Evolutionary conservation across 352 stramenopile genomes (phyloP).

Genomic region (Phytopythium delawarense): DNA sequence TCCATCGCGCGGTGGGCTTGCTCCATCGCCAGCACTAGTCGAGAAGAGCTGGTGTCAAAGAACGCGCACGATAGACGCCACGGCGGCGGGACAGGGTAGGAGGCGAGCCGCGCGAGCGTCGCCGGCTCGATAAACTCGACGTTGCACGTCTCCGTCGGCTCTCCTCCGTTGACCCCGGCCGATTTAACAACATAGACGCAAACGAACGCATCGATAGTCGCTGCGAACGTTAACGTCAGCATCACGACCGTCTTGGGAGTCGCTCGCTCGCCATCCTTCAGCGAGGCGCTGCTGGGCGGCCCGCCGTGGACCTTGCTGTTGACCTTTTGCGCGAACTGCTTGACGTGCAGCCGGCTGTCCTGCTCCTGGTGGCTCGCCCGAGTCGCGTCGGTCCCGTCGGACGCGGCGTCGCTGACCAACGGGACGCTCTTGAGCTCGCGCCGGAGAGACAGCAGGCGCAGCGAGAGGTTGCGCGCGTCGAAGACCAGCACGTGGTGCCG

Average conservation of each 20-base stretch:
- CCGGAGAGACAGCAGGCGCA: conserved; percentile 71
- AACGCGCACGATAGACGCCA: conserved; percentile 40
- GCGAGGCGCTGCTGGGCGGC: neutral
- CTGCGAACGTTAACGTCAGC: conserved; percentile 40
- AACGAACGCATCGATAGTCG: conserved; percentile 48
- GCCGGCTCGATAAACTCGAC: conserved; percentile 63
- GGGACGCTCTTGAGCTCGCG: conserved; percentile 53
- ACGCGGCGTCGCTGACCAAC: conserved; percentile 37
- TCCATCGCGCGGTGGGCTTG: conserved; percentile 5
- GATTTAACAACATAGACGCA: conserved; percentile 45
- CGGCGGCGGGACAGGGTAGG: conserved; percentile 35
- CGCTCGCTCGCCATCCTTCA: neutral
- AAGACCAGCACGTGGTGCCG: conserved; percentile 74
- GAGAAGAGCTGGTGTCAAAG: conserved; percentile 33
- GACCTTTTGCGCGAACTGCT: conserved; percentile 9
- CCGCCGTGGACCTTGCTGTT: conserved; percentile 1
- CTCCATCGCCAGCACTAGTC: conserved; percentile 41
- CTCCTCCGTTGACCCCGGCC: conserved; percentile 1
- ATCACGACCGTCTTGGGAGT: conserved; percentile 12
- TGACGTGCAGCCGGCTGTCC: conserved; percentile 3
- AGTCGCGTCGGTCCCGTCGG: neutral
- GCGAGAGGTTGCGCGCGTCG: conserved; percentile 32
- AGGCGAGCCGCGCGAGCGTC: conserved; percentile 48
- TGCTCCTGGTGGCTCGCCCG: neutral
- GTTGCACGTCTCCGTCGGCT: conserved; percentile 21